Evolutionary conservation across 345 rosid genomes (phyloP).

Genomic region (Salix brachista): DNA sequence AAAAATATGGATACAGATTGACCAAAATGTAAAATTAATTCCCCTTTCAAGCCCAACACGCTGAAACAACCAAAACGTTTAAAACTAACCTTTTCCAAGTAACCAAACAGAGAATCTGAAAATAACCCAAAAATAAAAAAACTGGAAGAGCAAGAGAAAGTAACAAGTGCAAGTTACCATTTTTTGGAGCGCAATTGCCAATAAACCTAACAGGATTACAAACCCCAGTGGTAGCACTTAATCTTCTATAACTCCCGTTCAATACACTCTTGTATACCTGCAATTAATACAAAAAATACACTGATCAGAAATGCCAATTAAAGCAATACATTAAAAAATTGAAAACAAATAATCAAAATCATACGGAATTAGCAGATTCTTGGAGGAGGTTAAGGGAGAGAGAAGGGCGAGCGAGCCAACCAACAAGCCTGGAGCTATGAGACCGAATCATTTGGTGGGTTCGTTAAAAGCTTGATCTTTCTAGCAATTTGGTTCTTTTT

Average conservation of each 20-base stretch:
- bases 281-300: constrained; percentile 3
- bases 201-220: constrained; percentile 21
- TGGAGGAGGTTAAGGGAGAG: constrained; percentile 29
- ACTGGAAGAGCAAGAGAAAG: not conserved
- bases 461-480: not conserved
- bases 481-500: not conserved
- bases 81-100: not conserved
- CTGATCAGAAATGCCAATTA: not conserved
- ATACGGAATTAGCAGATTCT: constrained; percentile 37
- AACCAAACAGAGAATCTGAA: not conserved
- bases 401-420: constrained; percentile 47
- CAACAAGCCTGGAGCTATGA: constrained; percentile 57
- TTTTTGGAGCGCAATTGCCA: constrained; percentile 27
- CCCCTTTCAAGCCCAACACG: not conserved
- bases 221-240: constrained; percentile 25
- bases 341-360: not conserved
- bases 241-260: constrained; percentile 44
- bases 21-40: not conserved
- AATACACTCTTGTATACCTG: constrained; percentile 39
- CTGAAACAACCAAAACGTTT: not conserved
- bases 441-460: constrained; percentile 51
- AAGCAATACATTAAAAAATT: not conserved
- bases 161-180: constrained; percentile 30
- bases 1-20: too few relatives aligned
- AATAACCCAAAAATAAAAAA: not conserved